phyloP scores from a whole-genome alignment of 257 asterid genomes.

The Petunia axillaris region DNA sequence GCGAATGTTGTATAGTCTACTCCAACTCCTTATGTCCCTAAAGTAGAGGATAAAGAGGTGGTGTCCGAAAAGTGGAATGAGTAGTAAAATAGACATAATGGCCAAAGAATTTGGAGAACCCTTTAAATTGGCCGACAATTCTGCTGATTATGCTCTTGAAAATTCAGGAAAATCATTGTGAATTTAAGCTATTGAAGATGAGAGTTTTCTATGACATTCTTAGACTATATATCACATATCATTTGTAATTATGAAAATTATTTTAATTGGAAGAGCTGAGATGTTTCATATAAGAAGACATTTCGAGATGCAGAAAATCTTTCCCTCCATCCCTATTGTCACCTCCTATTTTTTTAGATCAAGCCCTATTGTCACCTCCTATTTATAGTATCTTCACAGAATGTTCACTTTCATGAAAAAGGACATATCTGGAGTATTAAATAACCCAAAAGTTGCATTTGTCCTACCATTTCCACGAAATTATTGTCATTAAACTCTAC shows the following conservation, averaged over 20 bases:
- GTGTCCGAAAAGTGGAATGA: too few relatives aligned
- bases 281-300: not conserved
- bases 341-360: not conserved
- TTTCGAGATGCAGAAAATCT: constrained; percentile 15
- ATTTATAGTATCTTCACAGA: constrained; percentile 12
- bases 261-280: not conserved
- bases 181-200: not conserved
- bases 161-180: too few relatives aligned
- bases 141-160: too few relatives aligned
- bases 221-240: not conserved
- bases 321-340: not conserved
- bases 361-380: not conserved
- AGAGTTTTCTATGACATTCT: not conserved
- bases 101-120: too few relatives aligned
- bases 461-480: not conserved
- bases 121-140: too few relatives aligned
- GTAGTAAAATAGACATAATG: too few relatives aligned
- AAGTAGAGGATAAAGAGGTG: too few relatives aligned
- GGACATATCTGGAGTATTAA: not conserved
- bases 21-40: too few relatives aligned
- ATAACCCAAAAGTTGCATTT: constrained; percentile 3
- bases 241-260: not conserved
- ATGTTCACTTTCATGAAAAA: constrained; percentile 5
- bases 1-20: too few relatives aligned
- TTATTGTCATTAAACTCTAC: not conserved